Evolutionary conservation across 129 eudicot genomes (phyloP).

Genomic region (Chrysanthemum seticuspe): DNA sequence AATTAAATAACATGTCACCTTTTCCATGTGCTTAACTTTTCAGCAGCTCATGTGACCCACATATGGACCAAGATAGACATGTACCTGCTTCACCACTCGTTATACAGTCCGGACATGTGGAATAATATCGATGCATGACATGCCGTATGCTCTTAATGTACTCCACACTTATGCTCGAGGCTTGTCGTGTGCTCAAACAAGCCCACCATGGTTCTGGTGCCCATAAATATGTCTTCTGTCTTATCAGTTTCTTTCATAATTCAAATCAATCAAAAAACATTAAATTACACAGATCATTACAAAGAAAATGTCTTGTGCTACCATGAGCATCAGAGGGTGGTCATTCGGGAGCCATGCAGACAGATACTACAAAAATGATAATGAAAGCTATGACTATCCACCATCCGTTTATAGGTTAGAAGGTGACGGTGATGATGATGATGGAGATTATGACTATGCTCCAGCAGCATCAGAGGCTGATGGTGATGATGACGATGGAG

Average conservation of each 20-base stretch:
- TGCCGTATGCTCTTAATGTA: not conserved
- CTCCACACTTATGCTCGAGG: slow-evolving; percentile 32
- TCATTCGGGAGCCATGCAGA: slow-evolving; percentile 23
- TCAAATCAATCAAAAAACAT: slow-evolving; percentile 2
- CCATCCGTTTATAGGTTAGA: slow-evolving; percentile 9
- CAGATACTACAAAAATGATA: slow-evolving; percentile 23
- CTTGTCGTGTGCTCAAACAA: slow-evolving; percentile 10
- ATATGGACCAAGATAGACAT: not conserved
- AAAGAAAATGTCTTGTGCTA: slow-evolving; percentile 20
- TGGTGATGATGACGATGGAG: slow-evolving; percentile 23
- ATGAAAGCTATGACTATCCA: slow-evolving; percentile 23
- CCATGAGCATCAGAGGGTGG: slow-evolving; percentile 2
- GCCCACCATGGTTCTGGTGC: not conserved
- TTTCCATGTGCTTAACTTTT: not conserved
- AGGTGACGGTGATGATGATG: slow-evolving; percentile 20
- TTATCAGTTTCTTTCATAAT: not conserved
- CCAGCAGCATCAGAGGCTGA: slow-evolving; percentile 24
- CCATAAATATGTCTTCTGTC: slow-evolving; percentile 24
- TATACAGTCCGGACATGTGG: too few relatives aligned
- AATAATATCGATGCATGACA: not conserved
- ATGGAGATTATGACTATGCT: not conserved
- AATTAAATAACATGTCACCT: not conserved
- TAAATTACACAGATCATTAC: not conserved
- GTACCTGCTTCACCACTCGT: too few relatives aligned
- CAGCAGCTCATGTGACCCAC: not conserved